Conservation (phyloP, 176 grass and related monocot species). For the Avena eriantha region DNA sequence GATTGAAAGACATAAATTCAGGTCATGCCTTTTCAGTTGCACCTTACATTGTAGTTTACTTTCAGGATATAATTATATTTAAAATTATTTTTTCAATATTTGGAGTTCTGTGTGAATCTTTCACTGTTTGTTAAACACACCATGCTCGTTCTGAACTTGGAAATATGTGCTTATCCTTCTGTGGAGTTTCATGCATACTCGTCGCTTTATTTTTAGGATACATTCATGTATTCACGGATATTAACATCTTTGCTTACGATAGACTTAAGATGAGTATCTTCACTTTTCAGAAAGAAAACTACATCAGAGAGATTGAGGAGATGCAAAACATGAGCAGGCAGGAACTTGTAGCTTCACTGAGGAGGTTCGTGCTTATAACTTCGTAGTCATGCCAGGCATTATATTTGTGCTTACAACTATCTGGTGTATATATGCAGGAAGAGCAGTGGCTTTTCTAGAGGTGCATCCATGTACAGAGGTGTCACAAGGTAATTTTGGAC, state of each 20-base stretch:
- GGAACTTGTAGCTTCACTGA: constrained; percentile 80
- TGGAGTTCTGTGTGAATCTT: background rate
- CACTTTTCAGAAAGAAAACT: constrained; percentile 63
- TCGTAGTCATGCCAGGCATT: constrained; percentile 2
- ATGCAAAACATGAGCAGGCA: constrained; percentile 84
- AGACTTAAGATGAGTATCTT: constrained; percentile 25
- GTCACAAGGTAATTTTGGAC: constrained; percentile 75
- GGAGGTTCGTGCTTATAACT: constrained; percentile 63
- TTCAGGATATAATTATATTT: background rate
- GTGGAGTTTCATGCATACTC: background rate
- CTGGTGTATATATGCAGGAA: constrained; percentile 61
- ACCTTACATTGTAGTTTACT: background rate
- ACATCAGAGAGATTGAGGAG: constrained; percentile 73
- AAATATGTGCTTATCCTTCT: background rate
- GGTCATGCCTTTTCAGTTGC: constrained; percentile 15
- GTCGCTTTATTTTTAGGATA: background rate
- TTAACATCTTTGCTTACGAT: constrained; percentile 13
- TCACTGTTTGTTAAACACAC: background rate
- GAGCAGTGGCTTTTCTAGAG: constrained; percentile 94
- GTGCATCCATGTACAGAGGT: constrained; percentile 94
- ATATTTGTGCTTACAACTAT: constrained; percentile 25
- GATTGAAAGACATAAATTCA: background rate
- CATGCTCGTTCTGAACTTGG: background rate
- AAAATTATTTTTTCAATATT: background rate
- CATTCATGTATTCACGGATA: background rate